phyloP scores from a whole-genome alignment of 306 rosid species.

The Fragaria iinumae region DNA sequence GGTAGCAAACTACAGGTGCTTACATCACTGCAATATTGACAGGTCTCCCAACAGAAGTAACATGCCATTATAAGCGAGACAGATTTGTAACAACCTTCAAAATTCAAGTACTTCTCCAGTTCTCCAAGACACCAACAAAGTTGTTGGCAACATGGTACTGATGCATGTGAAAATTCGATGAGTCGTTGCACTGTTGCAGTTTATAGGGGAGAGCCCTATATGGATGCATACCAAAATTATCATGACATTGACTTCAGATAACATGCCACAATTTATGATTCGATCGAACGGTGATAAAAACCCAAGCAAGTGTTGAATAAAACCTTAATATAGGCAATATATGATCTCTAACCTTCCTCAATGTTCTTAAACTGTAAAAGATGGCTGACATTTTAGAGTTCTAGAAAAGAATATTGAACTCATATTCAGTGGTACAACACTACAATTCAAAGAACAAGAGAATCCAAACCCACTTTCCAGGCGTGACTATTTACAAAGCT shows the following conservation, averaged over 20 bases:
- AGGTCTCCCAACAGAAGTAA: not conserved
- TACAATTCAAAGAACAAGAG: not conserved
- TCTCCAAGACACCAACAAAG: too few relatives aligned
- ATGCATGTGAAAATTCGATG: not conserved
- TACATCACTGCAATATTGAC: not conserved
- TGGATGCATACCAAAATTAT: not conserved
- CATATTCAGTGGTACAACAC: slow-evolving; percentile 16
- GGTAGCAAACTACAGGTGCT: not conserved
- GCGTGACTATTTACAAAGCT: slow-evolving; percentile 35
- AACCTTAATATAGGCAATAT: not conserved
- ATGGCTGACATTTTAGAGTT: not conserved
- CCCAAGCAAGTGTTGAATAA: not conserved
- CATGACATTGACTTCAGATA: not conserved
- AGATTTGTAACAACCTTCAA: not conserved
- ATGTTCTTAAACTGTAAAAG: not conserved
- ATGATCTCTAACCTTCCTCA: not conserved
- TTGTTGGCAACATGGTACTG: not conserved
- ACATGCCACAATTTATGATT: not conserved
- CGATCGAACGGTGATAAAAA: not conserved
- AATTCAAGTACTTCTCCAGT: too few relatives aligned
- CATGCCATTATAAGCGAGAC: not conserved
- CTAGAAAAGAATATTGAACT: not conserved
- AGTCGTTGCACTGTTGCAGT: too few relatives aligned
- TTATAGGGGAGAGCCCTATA: not conserved
- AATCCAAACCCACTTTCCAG: slow-evolving; percentile 2